A percentile compares a stretch with the other conserved stretches of the same genome.
phyloP scores from a whole-genome alignment of 2,329 filamentous ascomycete species.

The Ambrosiella xylebori region DNA sequence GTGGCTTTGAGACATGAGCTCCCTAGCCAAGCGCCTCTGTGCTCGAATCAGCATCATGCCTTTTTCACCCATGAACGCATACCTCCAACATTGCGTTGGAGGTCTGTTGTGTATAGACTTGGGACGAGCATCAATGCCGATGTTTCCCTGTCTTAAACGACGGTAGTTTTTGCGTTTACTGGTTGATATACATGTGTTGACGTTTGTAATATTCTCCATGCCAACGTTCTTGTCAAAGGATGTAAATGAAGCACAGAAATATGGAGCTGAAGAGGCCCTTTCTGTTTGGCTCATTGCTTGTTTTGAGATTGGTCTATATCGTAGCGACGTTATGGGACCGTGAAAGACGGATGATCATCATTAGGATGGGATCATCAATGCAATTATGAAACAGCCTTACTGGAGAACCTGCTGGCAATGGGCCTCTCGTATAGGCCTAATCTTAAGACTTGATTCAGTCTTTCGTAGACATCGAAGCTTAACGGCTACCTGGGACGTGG shows the following conservation, averaged over 20 bases:
- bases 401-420: not conserved
- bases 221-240: not conserved
- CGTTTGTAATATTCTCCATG: not conserved
- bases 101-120: not conserved
- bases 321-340: too few relatives aligned
- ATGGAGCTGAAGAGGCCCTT: not conserved
- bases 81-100: not conserved
- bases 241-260: not conserved
- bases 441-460: not conserved
- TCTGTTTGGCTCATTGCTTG: not conserved
- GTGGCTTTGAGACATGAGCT: not conserved
- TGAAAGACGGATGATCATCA: not conserved
- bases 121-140: not conserved
- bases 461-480: not conserved
- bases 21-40: slow-evolving; percentile 5
- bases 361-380: not conserved
- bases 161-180: not conserved
- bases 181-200: not conserved
- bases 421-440: not conserved
- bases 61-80: not conserved
- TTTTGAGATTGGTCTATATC: not conserved
- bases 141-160: not conserved
- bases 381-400: not conserved
- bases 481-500: not conserved
- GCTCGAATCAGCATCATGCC: not conserved